These are phyloP conservation scores for Oryza brachyantha DNA, from an alignment of 176 grass and related monocot genomes.

Conservation along the genomic window DNA sequence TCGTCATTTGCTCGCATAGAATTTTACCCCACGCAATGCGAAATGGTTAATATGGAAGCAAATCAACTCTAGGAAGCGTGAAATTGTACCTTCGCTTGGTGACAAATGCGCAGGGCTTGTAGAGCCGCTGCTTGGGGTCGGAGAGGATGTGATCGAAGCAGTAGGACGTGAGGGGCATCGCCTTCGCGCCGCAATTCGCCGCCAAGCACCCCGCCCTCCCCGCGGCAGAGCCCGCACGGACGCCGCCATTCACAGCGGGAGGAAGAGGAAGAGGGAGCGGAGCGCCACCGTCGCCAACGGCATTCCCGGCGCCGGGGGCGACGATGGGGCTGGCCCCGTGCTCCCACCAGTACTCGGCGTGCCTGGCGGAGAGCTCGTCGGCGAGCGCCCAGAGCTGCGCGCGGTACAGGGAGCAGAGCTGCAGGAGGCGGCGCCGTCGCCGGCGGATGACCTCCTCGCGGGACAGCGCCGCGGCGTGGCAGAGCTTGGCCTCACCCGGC, in stretches of 20 bases:
- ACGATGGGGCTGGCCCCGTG: constrained; percentile 22
- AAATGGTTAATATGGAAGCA: too few relatives aligned
- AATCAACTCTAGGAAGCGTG: not conserved
- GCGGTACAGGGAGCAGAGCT: constrained; percentile 36
- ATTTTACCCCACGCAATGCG: too few relatives aligned
- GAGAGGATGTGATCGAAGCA: constrained; percentile 37
- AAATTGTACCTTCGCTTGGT: constrained; percentile 23
- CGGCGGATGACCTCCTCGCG: constrained; percentile 38
- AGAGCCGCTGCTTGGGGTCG: constrained; percentile 36
- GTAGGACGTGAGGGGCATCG: constrained; percentile 13
- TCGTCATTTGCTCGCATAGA: too few relatives aligned
- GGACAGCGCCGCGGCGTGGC: constrained; percentile 5
- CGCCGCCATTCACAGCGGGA: not conserved
- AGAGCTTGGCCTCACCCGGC: not conserved
- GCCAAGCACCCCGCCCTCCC: not conserved
- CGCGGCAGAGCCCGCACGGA: too few relatives aligned
- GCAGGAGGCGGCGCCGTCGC: constrained; percentile 22
- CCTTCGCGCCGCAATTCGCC: constrained; percentile 9
- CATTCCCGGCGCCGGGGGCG: not conserved
- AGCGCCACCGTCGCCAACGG: not conserved
- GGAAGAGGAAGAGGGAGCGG: too few relatives aligned
- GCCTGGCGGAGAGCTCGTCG: constrained; percentile 19
- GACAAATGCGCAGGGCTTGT: constrained; percentile 27
- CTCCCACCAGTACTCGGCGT: constrained; percentile 29
- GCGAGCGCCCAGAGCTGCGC: constrained; percentile 36